phyloP scores from a whole-genome alignment of 345 rosid species.

The Arabidopsis arenosa region DNA sequence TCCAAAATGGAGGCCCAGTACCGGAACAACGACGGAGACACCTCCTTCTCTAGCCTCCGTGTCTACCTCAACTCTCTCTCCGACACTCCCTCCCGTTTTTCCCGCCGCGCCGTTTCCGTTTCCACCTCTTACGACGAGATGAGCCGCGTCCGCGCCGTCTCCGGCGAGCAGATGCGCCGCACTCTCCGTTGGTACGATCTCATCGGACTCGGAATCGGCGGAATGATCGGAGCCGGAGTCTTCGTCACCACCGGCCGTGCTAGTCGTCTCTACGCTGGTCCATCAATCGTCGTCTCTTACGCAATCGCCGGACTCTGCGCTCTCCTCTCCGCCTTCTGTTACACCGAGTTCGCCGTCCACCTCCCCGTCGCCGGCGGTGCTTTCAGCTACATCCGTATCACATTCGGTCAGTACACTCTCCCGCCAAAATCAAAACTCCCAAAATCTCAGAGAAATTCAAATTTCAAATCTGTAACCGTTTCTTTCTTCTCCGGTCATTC shows the following conservation, averaged over 20 bases:
- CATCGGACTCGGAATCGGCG: constrained; percentile 84
- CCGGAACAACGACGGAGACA: constrained; percentile 36
- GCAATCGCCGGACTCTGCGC: constrained; percentile 95
- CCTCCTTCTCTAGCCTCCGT: constrained; percentile 66
- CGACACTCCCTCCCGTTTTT: constrained; percentile 67
- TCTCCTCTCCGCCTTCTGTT: constrained; percentile 93
- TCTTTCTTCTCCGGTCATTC: background rate
- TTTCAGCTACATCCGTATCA: constrained; percentile 87
- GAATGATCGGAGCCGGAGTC: constrained; percentile 95
- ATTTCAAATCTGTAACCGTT: constrained; percentile 32
- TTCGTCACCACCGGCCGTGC: constrained; percentile 84
- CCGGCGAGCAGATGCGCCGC: constrained; percentile 71
- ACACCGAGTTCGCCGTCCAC: constrained; percentile 96
- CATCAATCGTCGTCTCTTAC: constrained; percentile 77
- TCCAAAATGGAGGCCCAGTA: constrained; percentile 38
- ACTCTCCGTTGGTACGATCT: constrained; percentile 86
- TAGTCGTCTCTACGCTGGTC: constrained; percentile 67
- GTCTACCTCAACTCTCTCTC: constrained; percentile 70
- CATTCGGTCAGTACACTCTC: constrained; percentile 62
- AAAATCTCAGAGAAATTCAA: background rate
- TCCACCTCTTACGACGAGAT: constrained; percentile 78
- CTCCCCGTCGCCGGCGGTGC: constrained; percentile 99
- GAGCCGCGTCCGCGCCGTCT: constrained; percentile 64
- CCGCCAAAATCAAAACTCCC: constrained; percentile 21
- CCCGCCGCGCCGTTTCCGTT: constrained; percentile 72